Base-by-base conservation (phyloP, 306 rosid genomes). In the Spatholobus suberectus region DNA sequence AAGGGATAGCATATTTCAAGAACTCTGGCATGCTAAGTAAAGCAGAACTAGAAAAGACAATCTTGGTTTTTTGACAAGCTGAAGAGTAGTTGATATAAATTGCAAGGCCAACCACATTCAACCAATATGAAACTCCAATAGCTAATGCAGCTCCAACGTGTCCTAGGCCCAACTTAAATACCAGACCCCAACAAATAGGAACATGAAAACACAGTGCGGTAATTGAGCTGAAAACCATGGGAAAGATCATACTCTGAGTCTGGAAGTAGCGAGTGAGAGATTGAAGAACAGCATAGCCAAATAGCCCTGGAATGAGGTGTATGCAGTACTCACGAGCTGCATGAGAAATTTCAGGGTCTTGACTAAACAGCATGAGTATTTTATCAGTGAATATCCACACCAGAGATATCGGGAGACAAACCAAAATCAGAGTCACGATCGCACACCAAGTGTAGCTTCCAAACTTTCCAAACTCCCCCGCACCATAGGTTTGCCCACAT, bases 71-170 rank as follows among this genome's bases (percentile, higher is more conserved):
- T 66, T 88, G 76, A 65, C 92, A 94, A 2, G 90, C 68, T 0
- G 90, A 73, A 4, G 98, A 92, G 80, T 67, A 83, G 40, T 58
- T 61, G 6, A 86, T 78, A 35, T 92, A 89, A 18, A 89, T 13
- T 0, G 41, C 87, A 10, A 94, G 94, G 14, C 81, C 72, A 8
- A 86, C 29, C 10, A 72, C 92, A 70, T 87, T 82, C 52, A 92
- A 72, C 98, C 97, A 94, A 75, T 88, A 88, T 0, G 98, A 90
- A 21, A 88, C 18, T 35, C 88, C 90, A 75, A 92, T 85, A 34
- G 95, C 81, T 47, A 90, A 79, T 3, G 98, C 95, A 12, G 97
- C 93, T 32, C 97, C 98, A 52, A 27, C 15, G 51, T 61, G 84
- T 41, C 90, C 94, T 0, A 94, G 12, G 5, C 79, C 83, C 18